These are phyloP conservation scores for Hanseniaspora osmophila DNA, from an alignment of 805 yeast species.

Conservation along the genomic window DNA sequence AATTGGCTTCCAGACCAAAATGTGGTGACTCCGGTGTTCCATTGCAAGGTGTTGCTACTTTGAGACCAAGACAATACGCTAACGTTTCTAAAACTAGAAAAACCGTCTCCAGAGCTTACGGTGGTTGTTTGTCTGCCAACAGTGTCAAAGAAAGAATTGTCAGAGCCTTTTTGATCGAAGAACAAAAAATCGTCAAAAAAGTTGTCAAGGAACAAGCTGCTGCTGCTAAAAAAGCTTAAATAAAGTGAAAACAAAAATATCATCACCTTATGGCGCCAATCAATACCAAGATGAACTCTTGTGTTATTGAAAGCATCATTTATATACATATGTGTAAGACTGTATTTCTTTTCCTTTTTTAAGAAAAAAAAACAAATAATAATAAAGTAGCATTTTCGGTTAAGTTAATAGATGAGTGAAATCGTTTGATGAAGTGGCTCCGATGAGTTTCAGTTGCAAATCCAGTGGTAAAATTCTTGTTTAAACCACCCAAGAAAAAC, in stretches of 20 bases:
- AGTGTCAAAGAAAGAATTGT: slow-evolving; percentile 98
- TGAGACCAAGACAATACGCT: slow-evolving; percentile 98
- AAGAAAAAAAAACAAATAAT: no score
- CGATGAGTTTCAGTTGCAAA: no score
- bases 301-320: no score
- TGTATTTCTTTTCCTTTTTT: no score
- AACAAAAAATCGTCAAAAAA: slow-evolving; percentile 99
- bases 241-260: background rate
- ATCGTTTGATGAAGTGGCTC: no score
- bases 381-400: no score
- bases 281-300: no score
- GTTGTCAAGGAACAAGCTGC: slow-evolving; percentile 93
- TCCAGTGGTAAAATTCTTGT: no score
- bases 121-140: slow-evolving; percentile 97
- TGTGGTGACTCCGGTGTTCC: slow-evolving; percentile 80
- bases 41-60: slow-evolving; percentile 78
- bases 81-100: slow-evolving; percentile 88
- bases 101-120: slow-evolving; percentile 98
- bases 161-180: slow-evolving; percentile 99
- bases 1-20: slow-evolving; percentile 73
- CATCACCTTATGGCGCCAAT: no score
- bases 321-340: no score
- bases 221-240: slow-evolving; percentile 48
- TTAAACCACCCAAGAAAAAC: no score
- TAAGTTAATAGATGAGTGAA: no score